These are phyloP conservation scores for Teunomyces panamensis DNA, from an alignment of 805 yeast species.

Conservation along the genomic window DNA sequence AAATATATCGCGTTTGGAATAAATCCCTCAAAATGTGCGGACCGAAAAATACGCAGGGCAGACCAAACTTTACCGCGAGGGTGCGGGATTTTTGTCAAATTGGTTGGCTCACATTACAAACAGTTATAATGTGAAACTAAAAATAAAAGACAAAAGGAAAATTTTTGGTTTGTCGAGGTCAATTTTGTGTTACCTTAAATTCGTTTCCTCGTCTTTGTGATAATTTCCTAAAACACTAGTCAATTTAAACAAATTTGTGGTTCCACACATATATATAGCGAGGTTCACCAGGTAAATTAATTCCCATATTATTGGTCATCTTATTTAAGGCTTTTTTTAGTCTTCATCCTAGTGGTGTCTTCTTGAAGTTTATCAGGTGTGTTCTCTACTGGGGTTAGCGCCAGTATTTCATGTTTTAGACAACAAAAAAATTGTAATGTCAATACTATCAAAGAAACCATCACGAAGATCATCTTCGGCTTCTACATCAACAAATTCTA, in stretches of 20 bases:
- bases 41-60: not conserved
- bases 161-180: slow-evolving; percentile 1
- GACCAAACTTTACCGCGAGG: not conserved
- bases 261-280: not conserved
- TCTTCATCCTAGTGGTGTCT: slow-evolving; percentile 3
- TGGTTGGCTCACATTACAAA: slow-evolving; percentile 1
- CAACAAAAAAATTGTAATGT: not conserved
- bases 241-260: not conserved
- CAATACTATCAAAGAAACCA: slow-evolving; percentile 2
- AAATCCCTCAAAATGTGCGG: slow-evolving; percentile 2
- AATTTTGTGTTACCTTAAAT: not conserved
- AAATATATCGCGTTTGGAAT: slow-evolving; percentile 1
- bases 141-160: not conserved
- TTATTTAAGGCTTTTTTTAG: not conserved
- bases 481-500: not conserved
- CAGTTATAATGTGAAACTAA: not conserved
- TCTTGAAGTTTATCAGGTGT: slow-evolving; percentile 1
- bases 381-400: slow-evolving; percentile 2
- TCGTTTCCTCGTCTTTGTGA: not conserved
- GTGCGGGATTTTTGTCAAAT: slow-evolving; percentile 1
- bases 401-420: slow-evolving; percentile 1
- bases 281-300: not conserved
- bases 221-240: slow-evolving; percentile 2
- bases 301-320: not conserved
- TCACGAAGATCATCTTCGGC: slow-evolving; percentile 3